These are phyloP conservation scores for Colletotrichum godetiae DNA, from an alignment of 2,329 filamentous ascomycete genomes.

Conservation along the genomic window DNA sequence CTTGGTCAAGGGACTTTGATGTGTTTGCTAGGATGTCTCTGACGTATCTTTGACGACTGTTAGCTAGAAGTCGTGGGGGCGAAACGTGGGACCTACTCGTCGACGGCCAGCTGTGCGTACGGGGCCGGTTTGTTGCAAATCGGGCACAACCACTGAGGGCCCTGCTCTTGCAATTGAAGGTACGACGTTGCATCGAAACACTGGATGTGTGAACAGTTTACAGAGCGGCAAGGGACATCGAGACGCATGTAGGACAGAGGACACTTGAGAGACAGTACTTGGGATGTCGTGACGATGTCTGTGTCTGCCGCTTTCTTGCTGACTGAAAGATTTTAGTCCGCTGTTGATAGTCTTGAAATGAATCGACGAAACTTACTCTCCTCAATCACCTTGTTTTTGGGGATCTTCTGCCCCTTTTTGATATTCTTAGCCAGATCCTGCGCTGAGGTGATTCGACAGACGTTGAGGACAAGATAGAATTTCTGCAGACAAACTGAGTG, in stretches of 20 bases:
- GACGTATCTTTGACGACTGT: conserved; percentile 72
- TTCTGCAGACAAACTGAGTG: conserved; percentile 60
- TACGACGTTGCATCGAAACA: conserved; percentile 96
- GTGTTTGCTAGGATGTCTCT: conserved; percentile 86
- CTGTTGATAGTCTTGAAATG: not conserved
- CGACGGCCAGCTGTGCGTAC: conserved; percentile 86
- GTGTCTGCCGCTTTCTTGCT: conserved; percentile 83
- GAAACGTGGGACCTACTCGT: conserved; percentile 71
- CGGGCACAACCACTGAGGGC: conserved; percentile 95
- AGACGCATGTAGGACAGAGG: conserved; percentile 90
- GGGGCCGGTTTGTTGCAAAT: conserved; percentile 87
- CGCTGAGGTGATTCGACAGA: conserved; percentile 80
- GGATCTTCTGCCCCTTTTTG: conserved; percentile 75
- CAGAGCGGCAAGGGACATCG: conserved; percentile 80
- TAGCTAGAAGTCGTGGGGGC: conserved; percentile 25
- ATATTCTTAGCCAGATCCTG: conserved; percentile 78
- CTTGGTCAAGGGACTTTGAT: conserved; percentile 78
- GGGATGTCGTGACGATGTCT: conserved; percentile 90
- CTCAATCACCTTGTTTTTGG: conserved; percentile 82
- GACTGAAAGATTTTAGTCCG: conserved; percentile 64
- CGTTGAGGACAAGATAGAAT: conserved; percentile 77
- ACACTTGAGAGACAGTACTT: conserved; percentile 91
- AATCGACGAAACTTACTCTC: conserved; percentile 72
- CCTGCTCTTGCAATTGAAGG: conserved; percentile 93
- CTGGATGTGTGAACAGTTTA: conserved; percentile 86